Conservation (phyloP, 768 basidiomycete species). For the Krasilnikovozyma curviuscula region DNA sequence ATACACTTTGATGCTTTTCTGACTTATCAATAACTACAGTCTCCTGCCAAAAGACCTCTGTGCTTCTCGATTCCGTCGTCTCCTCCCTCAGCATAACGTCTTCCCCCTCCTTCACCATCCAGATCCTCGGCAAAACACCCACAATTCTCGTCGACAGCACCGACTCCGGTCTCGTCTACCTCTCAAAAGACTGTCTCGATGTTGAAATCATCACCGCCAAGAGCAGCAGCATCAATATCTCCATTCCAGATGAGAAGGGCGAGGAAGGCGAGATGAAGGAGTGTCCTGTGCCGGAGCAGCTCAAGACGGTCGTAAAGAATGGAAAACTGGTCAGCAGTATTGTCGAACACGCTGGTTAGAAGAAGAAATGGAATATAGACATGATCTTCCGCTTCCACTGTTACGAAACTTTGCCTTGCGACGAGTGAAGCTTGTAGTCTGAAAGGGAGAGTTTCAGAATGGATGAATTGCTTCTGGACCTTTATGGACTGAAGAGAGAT, state of each 20-base stretch:
- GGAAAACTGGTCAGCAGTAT: slow-evolving; percentile 76
- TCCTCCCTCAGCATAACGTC: slow-evolving; percentile 71
- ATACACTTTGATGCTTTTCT: background rate
- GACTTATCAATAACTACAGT: slow-evolving; percentile 32
- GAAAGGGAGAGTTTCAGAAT: too few relatives aligned
- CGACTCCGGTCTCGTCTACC: slow-evolving; percentile 84
- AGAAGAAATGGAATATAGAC: background rate
- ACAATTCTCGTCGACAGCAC: slow-evolving; percentile 87
- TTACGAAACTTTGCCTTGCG: too few relatives aligned
- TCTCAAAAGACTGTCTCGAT: slow-evolving; percentile 59
- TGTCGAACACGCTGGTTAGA: slow-evolving; percentile 52
- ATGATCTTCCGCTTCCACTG: too few relatives aligned
- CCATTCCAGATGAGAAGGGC: slow-evolving; percentile 62
- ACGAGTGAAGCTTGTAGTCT: too few relatives aligned
- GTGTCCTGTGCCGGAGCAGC: slow-evolving; percentile 82
- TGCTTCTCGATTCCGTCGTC: slow-evolving; percentile 83
- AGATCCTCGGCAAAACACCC: slow-evolving; percentile 73
- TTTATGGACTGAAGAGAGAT: too few relatives aligned
- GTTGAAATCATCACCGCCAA: slow-evolving; percentile 85
- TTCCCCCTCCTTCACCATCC: slow-evolving; percentile 80
- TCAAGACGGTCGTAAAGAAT: slow-evolving; percentile 57
- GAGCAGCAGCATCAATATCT: slow-evolving; percentile 80
- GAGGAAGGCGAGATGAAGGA: slow-evolving; percentile 86
- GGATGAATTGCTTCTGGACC: too few relatives aligned
- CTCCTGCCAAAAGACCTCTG: slow-evolving; percentile 66